Evolutionary conservation across 352 stramenopile species (phyloP).

Genomic region (Lagenidium giganteum): DNA sequence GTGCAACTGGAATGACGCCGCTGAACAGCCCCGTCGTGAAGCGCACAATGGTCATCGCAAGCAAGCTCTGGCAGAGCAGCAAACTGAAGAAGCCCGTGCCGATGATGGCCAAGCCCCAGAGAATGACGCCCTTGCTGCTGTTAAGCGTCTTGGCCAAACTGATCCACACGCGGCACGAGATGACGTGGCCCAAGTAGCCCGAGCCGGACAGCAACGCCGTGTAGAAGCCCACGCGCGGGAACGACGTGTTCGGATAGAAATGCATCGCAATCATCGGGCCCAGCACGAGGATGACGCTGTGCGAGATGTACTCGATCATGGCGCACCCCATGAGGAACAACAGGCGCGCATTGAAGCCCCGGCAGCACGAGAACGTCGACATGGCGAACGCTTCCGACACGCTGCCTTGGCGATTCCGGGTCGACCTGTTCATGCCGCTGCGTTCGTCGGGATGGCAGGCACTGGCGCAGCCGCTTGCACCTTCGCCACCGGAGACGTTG

Average conservation of each 20-base stretch:
- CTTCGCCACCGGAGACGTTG: no score
- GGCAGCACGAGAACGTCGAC: slow-evolving; percentile 42
- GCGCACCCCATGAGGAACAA: slow-evolving; percentile 76
- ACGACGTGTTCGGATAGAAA: slow-evolving; percentile 73
- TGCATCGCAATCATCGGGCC: slow-evolving; percentile 71
- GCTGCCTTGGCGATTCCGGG: no score
- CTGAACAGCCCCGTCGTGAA: slow-evolving; percentile 75
- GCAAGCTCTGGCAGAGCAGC: slow-evolving; percentile 67
- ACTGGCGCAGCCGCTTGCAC: no score
- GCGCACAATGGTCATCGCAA: slow-evolving; percentile 73
- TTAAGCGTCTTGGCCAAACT: slow-evolving; percentile 66
- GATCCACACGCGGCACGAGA: slow-evolving; percentile 79
- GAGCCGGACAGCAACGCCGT: slow-evolving; percentile 62
- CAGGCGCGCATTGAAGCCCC: slow-evolving; percentile 64
- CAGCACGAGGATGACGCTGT: slow-evolving; percentile 65
- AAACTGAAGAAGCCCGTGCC: slow-evolving; percentile 68
- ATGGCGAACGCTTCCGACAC: no score
- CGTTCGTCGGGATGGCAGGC: no score
- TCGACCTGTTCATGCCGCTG: neutral
- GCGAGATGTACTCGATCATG: slow-evolving; percentile 73
- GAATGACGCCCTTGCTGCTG: slow-evolving; percentile 75
- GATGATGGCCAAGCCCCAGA: slow-evolving; percentile 72
- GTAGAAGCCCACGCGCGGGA: slow-evolving; percentile 71
- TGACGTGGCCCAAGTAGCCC: slow-evolving; percentile 58
- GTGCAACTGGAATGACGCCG: slow-evolving; percentile 60